Conservation (phyloP, 2,329 filamentous ascomycete genomes). For the Venturia pyrina region DNA sequence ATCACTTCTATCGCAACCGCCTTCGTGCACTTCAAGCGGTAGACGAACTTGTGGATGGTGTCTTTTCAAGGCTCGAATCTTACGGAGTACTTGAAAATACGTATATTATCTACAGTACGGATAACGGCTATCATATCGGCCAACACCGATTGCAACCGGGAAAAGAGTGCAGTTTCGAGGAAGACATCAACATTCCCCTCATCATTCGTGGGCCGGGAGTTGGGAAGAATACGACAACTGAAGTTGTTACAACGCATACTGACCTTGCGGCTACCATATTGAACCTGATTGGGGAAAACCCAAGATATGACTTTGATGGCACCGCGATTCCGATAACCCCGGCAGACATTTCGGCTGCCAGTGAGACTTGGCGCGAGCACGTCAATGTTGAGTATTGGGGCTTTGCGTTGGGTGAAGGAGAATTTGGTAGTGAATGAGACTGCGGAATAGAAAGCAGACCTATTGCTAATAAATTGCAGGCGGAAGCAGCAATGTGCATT, state of each 20-base stretch:
- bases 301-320: slow-evolving; percentile 26
- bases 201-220: slow-evolving; percentile 29
- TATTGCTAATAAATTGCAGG: background rate
- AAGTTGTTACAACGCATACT: slow-evolving; percentile 29
- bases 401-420: slow-evolving; percentile 7
- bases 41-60: slow-evolving; percentile 41
- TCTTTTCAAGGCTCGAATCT: slow-evolving; percentile 33
- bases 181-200: slow-evolving; percentile 31
- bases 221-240: slow-evolving; percentile 18
- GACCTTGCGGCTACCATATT: slow-evolving; percentile 31
- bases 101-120: slow-evolving; percentile 29
- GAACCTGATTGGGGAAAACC: slow-evolving; percentile 21
- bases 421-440: background rate
- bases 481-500: background rate
- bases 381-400: slow-evolving; percentile 35
- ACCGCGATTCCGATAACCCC: slow-evolving; percentile 23
- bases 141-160: slow-evolving; percentile 31
- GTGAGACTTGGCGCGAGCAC: slow-evolving; percentile 22
- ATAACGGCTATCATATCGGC: slow-evolving; percentile 32
- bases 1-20: slow-evolving; percentile 41
- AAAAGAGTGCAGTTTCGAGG: slow-evolving; percentile 29
- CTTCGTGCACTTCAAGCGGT: slow-evolving; percentile 43
- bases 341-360: slow-evolving; percentile 12
- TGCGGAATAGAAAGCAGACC: background rate
- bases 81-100: slow-evolving; percentile 37